Evolutionary conservation across 148 eudicot genomes (phyloP), one percentile per base, ranked within the genome.

Genomic region (Nepenthes gracilis): DNA sequence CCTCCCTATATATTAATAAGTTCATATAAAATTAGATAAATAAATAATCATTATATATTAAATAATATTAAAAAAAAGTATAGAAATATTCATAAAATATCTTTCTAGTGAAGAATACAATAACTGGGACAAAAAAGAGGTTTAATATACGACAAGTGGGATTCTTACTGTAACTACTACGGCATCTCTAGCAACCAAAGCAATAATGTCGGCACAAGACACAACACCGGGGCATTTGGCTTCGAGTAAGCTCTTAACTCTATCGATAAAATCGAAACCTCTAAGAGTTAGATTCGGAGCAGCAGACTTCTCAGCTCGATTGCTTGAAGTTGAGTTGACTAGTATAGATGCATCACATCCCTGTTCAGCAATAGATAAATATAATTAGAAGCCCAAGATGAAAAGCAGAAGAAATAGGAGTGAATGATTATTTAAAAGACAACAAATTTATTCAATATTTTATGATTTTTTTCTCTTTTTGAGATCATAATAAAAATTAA

Each of bases 161-260:
- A 54, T 36, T 53, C 74, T 58, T 77, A 77, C 81, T 55, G 70
- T 70, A 60, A 60, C 40, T 9, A 64, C 78, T 35, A 78, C 74
- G 1, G 81, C 77, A 56, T 85, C 83, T 60, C 82, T 75, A 59
- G 80, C 81, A 56, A 70, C 80, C 67, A 81, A 67, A 62, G 77
- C 82, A 36, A 85, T 67, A 36, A 85, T 74, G 63, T 82, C 85
- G 1, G 87, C 79, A 72, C 87, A 85, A 7, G 91, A 85, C 6
- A 85, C 87, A 0, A 82, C 68, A 12, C 84, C 81, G 4, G 87
- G 85, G 55, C 91, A 85, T 54, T 58, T 66, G 4, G 63, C 70
- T 59, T 82, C 91, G 0, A 77, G 57, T 32, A 47, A 32, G 52
- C 47, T 47, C 75, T 77, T 77, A 15, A 77, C 71, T 23, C 62